These are phyloP conservation scores for Atkinsonella texensis DNA, from an alignment of 2,329 filamentous ascomycete species.

Conservation along the genomic window DNA sequence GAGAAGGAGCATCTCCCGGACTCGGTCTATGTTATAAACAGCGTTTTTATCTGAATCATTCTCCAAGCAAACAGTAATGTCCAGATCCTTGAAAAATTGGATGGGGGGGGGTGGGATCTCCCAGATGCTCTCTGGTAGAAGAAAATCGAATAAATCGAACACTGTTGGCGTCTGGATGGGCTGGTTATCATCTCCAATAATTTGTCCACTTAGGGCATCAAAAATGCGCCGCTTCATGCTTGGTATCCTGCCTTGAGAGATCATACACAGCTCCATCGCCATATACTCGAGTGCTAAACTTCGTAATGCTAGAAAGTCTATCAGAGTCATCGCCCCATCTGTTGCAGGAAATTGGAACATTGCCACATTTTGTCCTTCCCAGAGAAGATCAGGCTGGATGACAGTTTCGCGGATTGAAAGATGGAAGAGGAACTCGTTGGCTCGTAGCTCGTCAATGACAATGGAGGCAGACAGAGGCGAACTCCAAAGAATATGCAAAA, in stretches of 20 bases:
- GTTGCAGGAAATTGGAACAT: constrained; percentile 57
- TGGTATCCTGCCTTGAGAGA: constrained; percentile 58
- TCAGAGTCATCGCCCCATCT: constrained; percentile 54
- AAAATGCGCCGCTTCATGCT: constrained; percentile 57
- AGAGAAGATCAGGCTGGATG: constrained; percentile 56
- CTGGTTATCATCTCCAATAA: constrained; percentile 54
- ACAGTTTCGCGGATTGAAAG: constrained; percentile 60
- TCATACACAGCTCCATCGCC: constrained; percentile 69
- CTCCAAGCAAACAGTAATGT: constrained; percentile 53
- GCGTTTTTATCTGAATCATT: constrained; percentile 42
- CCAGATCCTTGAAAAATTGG: constrained; percentile 50
- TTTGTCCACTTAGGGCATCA: constrained; percentile 66
- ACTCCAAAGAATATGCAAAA: constrained; percentile 72
- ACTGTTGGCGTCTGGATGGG: constrained; percentile 59
- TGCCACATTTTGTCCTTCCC: constrained; percentile 56
- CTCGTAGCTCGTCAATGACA: constrained; percentile 67
- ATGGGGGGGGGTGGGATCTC: constrained; percentile 39
- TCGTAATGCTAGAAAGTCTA: constrained; percentile 67
- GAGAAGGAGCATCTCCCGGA: constrained; percentile 62
- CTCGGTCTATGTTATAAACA: constrained; percentile 57
- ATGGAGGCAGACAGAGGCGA: constrained; percentile 66
- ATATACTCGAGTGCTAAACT: constrained; percentile 75
- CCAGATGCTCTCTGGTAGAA: constrained; percentile 43
- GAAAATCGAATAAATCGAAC: constrained; percentile 90
- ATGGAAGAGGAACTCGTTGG: constrained; percentile 67